Conservation (phyloP, 768 basidiomycete genomes). For the Tulasnella calospora region DNA sequence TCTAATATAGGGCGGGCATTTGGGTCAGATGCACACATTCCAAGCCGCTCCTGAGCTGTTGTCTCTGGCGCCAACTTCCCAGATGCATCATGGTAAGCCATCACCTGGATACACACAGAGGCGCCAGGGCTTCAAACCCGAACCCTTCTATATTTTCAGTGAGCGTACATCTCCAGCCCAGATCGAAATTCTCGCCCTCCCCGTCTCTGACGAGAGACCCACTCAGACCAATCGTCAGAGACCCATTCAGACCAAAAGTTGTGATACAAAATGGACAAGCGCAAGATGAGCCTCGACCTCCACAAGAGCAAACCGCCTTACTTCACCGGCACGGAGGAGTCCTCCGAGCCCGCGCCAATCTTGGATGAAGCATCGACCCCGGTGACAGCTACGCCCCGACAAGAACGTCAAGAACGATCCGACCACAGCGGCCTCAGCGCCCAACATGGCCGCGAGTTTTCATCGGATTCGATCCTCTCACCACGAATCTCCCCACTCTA, state of each 20-base stretch:
- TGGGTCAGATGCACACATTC: too few species aligned
- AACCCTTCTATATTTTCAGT: not conserved
- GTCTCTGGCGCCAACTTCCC: not conserved
- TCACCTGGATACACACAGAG: not conserved
- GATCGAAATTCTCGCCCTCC: not conserved
- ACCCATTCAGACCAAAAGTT: not conserved
- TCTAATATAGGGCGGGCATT: too few species aligned
- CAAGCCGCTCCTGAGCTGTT: not conserved
- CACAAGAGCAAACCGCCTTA: not conserved
- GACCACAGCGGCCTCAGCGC: not conserved
- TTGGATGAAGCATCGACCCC: not conserved
- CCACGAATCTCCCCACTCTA: not conserved
- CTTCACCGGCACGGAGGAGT: not conserved
- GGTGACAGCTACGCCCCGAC: not conserved
- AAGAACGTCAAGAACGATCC: conserved; percentile 3
- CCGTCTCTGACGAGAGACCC: not conserved
- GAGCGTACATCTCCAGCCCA: not conserved
- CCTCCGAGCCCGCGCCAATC: not conserved
- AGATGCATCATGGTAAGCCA: not conserved
- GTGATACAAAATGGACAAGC: not conserved
- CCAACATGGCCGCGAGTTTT: not conserved
- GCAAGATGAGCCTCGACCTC: not conserved
- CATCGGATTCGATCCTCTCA: not conserved
- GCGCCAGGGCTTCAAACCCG: not conserved
- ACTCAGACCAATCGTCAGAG: not conserved